phyloP scores from a whole-genome alignment of 73 alveolate genomes.

The Paramecium primaurelia region DNA sequence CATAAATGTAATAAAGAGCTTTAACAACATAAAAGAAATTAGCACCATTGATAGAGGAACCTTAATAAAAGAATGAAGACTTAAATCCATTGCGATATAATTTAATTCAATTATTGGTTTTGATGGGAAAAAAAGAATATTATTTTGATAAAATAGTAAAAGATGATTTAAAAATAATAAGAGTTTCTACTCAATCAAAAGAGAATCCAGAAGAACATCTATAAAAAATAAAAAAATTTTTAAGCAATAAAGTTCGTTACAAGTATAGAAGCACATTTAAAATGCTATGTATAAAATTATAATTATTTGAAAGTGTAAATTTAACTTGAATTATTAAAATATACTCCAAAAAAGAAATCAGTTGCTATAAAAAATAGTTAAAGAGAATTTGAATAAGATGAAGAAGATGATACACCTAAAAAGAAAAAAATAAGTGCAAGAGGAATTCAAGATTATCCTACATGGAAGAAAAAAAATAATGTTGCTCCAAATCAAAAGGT shows the following conservation, averaged over 20 bases:
- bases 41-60: background rate
- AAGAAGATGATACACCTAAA: conserved; percentile 53
- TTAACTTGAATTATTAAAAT: conserved; percentile 40
- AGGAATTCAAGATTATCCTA: conserved; percentile 29
- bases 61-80: conserved; percentile 6
- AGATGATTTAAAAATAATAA: background rate
- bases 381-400: conserved; percentile 52
- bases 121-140: conserved; percentile 53
- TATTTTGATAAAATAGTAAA: conserved; percentile 40
- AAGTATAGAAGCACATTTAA: conserved; percentile 12
- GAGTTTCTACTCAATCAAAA: background rate
- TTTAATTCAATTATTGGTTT: conserved; percentile 37
- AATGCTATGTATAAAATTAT: background rate
- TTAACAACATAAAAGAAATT: conserved; percentile 12
- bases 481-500: conserved; percentile 66
- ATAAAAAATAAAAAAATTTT: background rate
- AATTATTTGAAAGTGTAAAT: background rate
- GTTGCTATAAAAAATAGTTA: background rate
- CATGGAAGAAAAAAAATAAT: conserved; percentile 55
- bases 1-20: conserved; percentile 7
- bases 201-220: background rate
- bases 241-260: conserved; percentile 32
- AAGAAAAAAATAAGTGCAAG: conserved; percentile 32
- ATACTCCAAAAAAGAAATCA: conserved; percentile 19
- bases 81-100: conserved; percentile 48